A percentile compares a stretch with the other conserved stretches of the same genome.
Conservation (phyloP, 2,329 filamentous ascomycete species). For the Phialophora tarda region DNA sequence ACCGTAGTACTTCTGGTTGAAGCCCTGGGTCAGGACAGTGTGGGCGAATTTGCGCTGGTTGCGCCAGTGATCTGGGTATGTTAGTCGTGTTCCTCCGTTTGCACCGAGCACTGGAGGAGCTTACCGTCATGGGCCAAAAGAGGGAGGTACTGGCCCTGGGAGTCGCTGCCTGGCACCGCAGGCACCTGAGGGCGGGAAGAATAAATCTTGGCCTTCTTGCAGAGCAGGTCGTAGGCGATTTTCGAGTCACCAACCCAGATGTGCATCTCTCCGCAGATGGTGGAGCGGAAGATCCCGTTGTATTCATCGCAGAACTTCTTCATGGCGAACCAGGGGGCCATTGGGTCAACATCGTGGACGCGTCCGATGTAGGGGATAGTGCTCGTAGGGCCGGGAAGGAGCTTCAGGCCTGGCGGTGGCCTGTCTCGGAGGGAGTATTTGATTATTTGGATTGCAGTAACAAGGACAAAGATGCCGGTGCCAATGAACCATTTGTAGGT, state of each 20-base stretch:
- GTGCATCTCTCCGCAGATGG: constrained; percentile 42
- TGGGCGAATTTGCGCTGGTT: constrained; percentile 42
- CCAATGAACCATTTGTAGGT: constrained; percentile 42
- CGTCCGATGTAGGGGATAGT: constrained; percentile 40
- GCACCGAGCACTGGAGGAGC: not conserved
- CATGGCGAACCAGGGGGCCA: constrained; percentile 41
- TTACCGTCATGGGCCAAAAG: constrained; percentile 39
- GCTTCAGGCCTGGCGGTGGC: constrained; percentile 39
- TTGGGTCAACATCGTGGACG: constrained; percentile 41
- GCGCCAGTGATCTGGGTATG: constrained; percentile 37
- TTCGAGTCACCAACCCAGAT: constrained; percentile 39
- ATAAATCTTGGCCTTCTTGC: constrained; percentile 41
- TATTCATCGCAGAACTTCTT: constrained; percentile 40
- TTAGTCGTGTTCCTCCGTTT: constrained; percentile 3
- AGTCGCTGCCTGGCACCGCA: constrained; percentile 40
- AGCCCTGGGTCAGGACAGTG: constrained; percentile 39
- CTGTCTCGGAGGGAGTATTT: constrained; percentile 38
- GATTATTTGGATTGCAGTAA: constrained; percentile 49
- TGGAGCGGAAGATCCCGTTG: constrained; percentile 39
- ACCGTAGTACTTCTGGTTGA: constrained; percentile 41
- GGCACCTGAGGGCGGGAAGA: constrained; percentile 40
- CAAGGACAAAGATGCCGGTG: constrained; percentile 38
- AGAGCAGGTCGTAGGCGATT: constrained; percentile 40
- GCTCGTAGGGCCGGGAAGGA: constrained; percentile 37
- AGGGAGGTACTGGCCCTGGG: constrained; percentile 40